Base-by-base conservation (phyloP, 2,329 filamentous ascomycete species). In the Mycosphaerella arachidis region DNA sequence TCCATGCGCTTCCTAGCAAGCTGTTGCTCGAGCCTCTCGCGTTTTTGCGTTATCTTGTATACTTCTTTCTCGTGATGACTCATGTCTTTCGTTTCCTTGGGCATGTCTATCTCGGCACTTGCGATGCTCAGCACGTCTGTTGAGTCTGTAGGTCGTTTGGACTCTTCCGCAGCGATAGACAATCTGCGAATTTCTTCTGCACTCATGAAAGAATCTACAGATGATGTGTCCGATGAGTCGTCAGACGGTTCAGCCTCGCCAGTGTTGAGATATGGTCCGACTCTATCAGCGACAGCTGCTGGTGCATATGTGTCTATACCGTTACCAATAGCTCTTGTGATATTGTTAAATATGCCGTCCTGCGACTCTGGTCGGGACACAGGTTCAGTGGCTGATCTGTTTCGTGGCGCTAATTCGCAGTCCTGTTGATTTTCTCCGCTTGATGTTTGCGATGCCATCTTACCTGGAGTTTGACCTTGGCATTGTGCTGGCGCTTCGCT, bases 11-110 rank as follows among this genome's bases (percentile, higher is more conserved):
- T 79, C 65, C 82, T 81, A n/a, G 77, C 78, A 7, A 87, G 76
- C 67, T 86, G 87, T 20, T 85, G 82, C 45, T 89, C 83, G 0
- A 90, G 77, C 67, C 86, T 86, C 52, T 76, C 79, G 8, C 83
- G 83, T 58, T 83, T 83, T 16, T 84, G 80, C 51, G 85, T 78
- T 8, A 90, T 80, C 68, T 86, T 88, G 60, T 78, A 77, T 3
- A 91, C 79, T 66, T 90, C 86, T 67, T 86, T 87, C 30, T 89
- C 86, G 61, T 84, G 72, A 6, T 66, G 60, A 20, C 57, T 62
- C 60, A 67, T 53, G 20, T 61, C 61, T 40, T 60, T 67, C 37
- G 57, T 56, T 20, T 62, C 61, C 33, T 53, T 55, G 4, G 59
- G 48, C 3, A 55, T 43, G 10, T 67, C 63, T 4, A 63, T 46